Base-by-base conservation (phyloP, 1,284 basidiomycete species). In the Phellinidium pouzarii region DNA sequence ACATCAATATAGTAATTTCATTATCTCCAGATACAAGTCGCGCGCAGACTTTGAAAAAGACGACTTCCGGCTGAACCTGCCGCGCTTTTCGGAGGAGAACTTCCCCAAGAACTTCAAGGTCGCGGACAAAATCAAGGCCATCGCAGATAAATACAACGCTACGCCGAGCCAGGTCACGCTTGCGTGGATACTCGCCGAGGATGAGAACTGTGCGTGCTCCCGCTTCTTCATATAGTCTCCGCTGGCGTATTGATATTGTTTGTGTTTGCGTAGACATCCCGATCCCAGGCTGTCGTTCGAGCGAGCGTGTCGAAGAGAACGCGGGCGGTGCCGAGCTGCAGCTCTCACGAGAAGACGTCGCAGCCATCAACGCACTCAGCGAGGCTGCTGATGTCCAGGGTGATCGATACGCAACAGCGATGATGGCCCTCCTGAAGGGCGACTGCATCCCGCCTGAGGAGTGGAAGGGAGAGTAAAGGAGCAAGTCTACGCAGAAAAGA, bases 131-230 rank as follows among this genome's bases (percentile, higher is more conserved):
- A 54, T 74, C 29, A 53, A 52, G 1, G 46, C 41, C 3, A 47
- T 69, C 43, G 67, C 66, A 0, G 40, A 62, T 20, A 59, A 59
- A 50, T 65, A 67, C 54, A 53, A 54, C 17, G 57, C 62, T 20
- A 68, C 71, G 1, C 49, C 69, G 0, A 62, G 67, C 0, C 72
- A 74, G 59, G 57, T 73, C 17, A 60, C 65, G 1, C 63, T 75
- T 3, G 71, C 73, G 1, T 75, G 73, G 73, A 48, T 70, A 27
- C 56, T 64, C n/a, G 59, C 60, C 1, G 48, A n/a, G 25, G 48
- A 45, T 12, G 44, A 42, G 36, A 50, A 40, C n/a, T 52, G 12
- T 19, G 14, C 31, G 31, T 14, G 9, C 31, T 7, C 31, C 31
- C 14, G 11, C 20, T 6, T 38, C 50, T 12, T 54, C 20, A 36